Conservation (phyloP, 2,329 filamentous ascomycete genomes). For the Thyridium curvatum region DNA sequence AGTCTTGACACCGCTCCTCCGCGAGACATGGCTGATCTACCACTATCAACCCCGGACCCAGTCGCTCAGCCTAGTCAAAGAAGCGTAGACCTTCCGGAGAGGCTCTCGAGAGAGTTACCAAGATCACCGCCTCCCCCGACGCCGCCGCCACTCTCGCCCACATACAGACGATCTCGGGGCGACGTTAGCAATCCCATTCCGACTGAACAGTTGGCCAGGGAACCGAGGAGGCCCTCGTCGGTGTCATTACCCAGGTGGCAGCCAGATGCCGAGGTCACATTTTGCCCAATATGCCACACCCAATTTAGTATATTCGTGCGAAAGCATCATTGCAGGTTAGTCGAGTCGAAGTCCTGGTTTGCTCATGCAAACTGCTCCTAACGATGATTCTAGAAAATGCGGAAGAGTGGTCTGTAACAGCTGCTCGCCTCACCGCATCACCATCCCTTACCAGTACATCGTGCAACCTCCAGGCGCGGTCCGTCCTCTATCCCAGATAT, state of each 20-base stretch:
- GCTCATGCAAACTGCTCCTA: constrained; percentile 3
- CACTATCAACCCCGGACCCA: too few species aligned
- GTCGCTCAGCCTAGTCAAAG: too few species aligned
- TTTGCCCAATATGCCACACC: constrained; percentile 77
- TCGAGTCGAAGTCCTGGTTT: constrained; percentile 6
- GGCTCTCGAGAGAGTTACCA: not conserved
- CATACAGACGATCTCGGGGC: not conserved
- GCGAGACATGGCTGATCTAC: too few species aligned
- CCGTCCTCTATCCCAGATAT: constrained; percentile 25
- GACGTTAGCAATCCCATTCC: not conserved
- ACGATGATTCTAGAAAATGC: too few species aligned
- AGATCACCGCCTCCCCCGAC: constrained; percentile 2
- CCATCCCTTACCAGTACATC: constrained; percentile 88
- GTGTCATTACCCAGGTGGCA: constrained; percentile 75
- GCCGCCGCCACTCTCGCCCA: not conserved
- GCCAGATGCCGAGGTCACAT: constrained; percentile 73
- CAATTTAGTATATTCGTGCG: constrained; percentile 80
- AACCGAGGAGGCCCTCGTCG: constrained; percentile 20
- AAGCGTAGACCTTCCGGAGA: not conserved
- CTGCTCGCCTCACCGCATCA: constrained; percentile 92
- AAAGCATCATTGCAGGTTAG: constrained; percentile 86
- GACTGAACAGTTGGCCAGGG: not conserved
- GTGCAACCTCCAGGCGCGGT: constrained; percentile 61
- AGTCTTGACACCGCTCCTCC: too few species aligned
- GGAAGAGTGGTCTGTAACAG: constrained; percentile 83